Evolutionary conservation across 1,284 basidiomycete species (phyloP), one percentile per base, ranked within the genome.

Genomic region (Grifola frondosa): DNA sequence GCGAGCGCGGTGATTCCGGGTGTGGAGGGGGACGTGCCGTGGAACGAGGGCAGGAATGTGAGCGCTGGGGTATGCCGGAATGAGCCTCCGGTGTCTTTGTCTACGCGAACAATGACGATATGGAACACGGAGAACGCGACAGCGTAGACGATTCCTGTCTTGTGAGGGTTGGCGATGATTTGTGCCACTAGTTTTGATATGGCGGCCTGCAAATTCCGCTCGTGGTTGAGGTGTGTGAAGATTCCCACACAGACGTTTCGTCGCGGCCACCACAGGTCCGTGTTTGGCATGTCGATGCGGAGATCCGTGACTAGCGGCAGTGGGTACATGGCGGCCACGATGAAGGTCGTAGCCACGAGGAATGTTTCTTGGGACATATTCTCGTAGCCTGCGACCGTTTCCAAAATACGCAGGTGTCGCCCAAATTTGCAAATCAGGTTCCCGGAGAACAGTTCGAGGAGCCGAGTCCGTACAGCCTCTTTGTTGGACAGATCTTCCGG

Each of bases 71-170:
- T 15, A 17, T 28, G 37, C 24, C 12, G 16, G 21, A 38, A 12
- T 8, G 24, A 13, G 8, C 12, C 11, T 10, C 30, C 30, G 19
- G 9, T 16, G 19, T n/a, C 11, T 32, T 16, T 16, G 30, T 10
- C 30, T n/a, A 32, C 17, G n/a, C 37, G 25, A 21, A 38, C n/a
- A n/a, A 38, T 38, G 13, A 17, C 48, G 21, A 49, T 48, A 21
- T 58, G 52, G 42, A 59, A 57, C 5, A 53, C 43, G 10, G 54
- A 52, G 29, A 54, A 55, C 2, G 53, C 24, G 12, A 55, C 41
- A 10, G 56, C 54, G 19, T 51, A 53, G 8, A 40, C 38, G 12
- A 49, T 24, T 1, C 32, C 35, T 10, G 12, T 15, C 21, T 13
- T 23, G n/a, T 32, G 19, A 16, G 12, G 10, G 16, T 10, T 28